phyloP scores from a whole-genome alignment of 2,329 filamentous ascomycete species.

The Penicillium sp. region DNA sequence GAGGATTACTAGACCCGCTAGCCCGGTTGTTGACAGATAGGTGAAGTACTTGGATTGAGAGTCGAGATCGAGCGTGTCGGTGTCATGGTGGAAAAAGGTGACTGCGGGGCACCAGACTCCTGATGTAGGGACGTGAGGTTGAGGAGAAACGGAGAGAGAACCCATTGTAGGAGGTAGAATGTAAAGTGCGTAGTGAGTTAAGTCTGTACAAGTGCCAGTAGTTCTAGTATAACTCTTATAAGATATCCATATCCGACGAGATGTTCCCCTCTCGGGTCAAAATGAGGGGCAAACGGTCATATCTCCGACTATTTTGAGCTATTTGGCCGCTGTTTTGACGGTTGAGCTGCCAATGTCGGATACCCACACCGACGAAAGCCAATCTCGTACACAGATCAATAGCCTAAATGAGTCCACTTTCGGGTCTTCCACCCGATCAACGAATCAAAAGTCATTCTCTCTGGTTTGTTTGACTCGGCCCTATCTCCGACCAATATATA shows the following conservation, averaged over 20 bases:
- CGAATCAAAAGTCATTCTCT: background rate
- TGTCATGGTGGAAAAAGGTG: slow-evolving; percentile 53
- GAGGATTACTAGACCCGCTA: slow-evolving; percentile 54
- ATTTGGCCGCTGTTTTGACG: background rate
- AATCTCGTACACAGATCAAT: background rate
- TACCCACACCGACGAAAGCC: slow-evolving; percentile 1
- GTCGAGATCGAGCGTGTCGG: slow-evolving; percentile 50
- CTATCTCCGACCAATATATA: background rate
- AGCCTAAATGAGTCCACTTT: background rate
- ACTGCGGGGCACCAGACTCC: slow-evolving; percentile 55
- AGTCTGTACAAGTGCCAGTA: background rate
- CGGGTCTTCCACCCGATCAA: background rate
- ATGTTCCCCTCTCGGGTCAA: background rate
- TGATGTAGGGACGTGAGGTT: slow-evolving; percentile 18
- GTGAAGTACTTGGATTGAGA: slow-evolving; percentile 53
- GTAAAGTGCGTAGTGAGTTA: background rate
- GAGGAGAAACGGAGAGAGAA: slow-evolving; percentile 12
- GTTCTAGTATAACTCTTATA: background rate
- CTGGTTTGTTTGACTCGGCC: background rate
- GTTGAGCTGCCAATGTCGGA: background rate
- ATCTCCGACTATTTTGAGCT: background rate
- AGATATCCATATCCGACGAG: background rate
- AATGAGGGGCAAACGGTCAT: slow-evolving; percentile 9
- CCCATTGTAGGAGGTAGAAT: slow-evolving; percentile 11
- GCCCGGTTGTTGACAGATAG: slow-evolving; percentile 51